Evolutionary conservation across 257 asterid genomes (phyloP).

Genomic region (Lycium ferocissimum): DNA sequence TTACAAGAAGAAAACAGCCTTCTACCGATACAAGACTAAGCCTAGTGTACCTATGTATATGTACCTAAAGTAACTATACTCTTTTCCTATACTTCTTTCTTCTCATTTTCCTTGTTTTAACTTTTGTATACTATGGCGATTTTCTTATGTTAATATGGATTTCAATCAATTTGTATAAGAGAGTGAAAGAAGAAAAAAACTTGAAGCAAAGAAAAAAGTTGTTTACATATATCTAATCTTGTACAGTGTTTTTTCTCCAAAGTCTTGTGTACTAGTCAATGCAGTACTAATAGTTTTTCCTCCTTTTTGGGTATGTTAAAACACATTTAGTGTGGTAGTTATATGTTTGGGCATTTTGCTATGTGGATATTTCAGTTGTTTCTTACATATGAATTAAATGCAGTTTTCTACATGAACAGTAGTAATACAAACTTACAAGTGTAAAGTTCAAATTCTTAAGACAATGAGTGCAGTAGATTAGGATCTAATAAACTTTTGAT

Average conservation of each 20-base stretch:
- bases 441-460: no score
- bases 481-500: no score
- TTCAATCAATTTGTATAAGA: neutral
- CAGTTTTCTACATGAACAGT: no score
- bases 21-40: constrained; percentile 69
- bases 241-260: neutral
- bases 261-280: neutral
- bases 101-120: neutral
- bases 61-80: constrained; percentile 38
- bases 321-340: no score
- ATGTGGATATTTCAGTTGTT: no score
- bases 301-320: no score
- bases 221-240: neutral
- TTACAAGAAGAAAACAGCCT: constrained; percentile 66
- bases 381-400: no score
- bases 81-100: no score
- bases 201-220: neutral
- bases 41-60: constrained; percentile 64
- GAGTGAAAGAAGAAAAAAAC: neutral
- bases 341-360: no score
- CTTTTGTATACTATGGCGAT: neutral
- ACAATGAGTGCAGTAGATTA: no score
- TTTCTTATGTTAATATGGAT: neutral
- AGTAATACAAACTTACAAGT: no score
- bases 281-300: no score